Evolutionary conservation across 257 asterid species (phyloP), one percentile per base, ranked within the genome.

Genomic region (Misopates orontium): DNA sequence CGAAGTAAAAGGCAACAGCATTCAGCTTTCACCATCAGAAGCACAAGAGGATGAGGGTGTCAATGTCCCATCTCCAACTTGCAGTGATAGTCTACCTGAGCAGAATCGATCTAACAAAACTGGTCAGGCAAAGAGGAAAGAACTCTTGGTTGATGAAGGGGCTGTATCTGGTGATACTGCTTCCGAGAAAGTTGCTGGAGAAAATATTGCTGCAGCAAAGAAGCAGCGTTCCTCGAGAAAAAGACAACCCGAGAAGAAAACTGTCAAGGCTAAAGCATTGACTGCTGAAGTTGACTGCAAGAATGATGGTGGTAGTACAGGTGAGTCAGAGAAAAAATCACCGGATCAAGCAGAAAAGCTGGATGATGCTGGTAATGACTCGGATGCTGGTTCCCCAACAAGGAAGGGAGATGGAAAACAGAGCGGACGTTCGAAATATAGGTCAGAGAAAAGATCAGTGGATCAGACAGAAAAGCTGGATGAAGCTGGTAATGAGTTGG

Each of bases 351-450:
- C 65, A 25, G 77, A 76, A 40, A 71, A 67, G 65, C 62, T 65
- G 18, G 67, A 49, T 11, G 75, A 56, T 71, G 71, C 79, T 15
- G 32, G 39, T 28, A 28, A 28, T 28, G 36, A 28, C 4, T 28
- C 36, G 3, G 36, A 28, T 28, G 36, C 36, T 7, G 36, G 36
- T 28, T 28, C 36, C 36, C 36, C 36, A 2, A 7, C 36, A 28
- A 28, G 7, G 36, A 28, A 28, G 36, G 36, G 4, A 7, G 36
- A 2, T 28, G 36, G 36, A 28, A 28, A 28, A 28, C 3, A 75
- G 79, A 80, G 81, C 71, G 88, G 73, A 25, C 87, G 77, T 17
- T 75, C 68, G 51, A 86, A 84, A 80, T 78, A 81, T 66, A 73
- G 62, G 52, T 51, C 36, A 2, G 36, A 7, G 36, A 28, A 28